Base-by-base conservation (phyloP, 2,329 filamentous ascomycete genomes). In the Septoria linicola region DNA sequence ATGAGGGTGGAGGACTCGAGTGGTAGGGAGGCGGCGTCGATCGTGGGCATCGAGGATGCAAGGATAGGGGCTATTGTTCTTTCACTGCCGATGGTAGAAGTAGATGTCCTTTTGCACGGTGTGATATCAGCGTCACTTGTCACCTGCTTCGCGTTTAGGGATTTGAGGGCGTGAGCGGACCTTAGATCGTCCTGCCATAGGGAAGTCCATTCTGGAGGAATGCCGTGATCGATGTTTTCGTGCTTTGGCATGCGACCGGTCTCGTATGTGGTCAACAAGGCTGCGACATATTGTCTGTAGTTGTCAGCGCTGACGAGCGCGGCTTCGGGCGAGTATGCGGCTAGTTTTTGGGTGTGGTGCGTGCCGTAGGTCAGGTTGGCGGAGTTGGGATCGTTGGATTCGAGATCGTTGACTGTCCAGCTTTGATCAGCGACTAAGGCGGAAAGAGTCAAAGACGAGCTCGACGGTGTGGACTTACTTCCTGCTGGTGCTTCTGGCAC, bases 401-500 rank as follows among this genome's bases (percentile, higher is more conserved):
- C 23, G 5, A 27, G 10, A 10, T 27, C 23, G 23, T 27, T 27
- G 23, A 27, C 23, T 27, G 23, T 27, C 5, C 23, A 27, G 23
- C 23, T 27, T 27, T n/a, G n/a, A n/a, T n/a, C n/a, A n/a, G n/a
- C n/a, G n/a, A n/a, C n/a, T n/a, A n/a, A n/a, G n/a, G n/a, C n/a
- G n/a, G n/a, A n/a, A n/a, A n/a, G n/a, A n/a, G n/a, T n/a, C n/a
- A n/a, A n/a, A n/a, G n/a, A n/a, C n/a, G n/a, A n/a, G n/a, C n/a
- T n/a, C n/a, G n/a, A n/a, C n/a, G n/a, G 23, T 27, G 23, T 27
- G 10, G 37, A 25, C 39, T 41, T 41, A 41, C 39, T 41, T 27
- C 27, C 39, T 17, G 17, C 17, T 8, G 39, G 39, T 25, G 39
- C 23, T 16, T 41, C 39, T n/a, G 39, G 39, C 10, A 41, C 17